Evolutionary conservation across 2,329 filamentous ascomycete species (phyloP), one percentile per base, ranked within the genome.

Genomic region (Plenodomus lindquistii): DNA sequence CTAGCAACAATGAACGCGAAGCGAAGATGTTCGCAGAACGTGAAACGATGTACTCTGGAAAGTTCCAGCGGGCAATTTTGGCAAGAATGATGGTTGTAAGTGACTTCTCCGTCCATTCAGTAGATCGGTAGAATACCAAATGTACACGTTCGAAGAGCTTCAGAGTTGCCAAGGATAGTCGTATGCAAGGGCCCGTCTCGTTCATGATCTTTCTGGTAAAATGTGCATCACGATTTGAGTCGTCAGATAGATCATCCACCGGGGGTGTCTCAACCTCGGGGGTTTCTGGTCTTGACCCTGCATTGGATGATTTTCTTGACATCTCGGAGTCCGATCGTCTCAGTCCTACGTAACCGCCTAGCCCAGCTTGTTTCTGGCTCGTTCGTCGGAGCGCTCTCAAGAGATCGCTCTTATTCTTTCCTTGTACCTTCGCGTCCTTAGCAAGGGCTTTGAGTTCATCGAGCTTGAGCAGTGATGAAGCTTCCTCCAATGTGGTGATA

Each of bases 91-190:
- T 93, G 0, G 92, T 93, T 1, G 91, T 97, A 13, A 99, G 77
- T 1, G 93, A 97, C 70, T 96, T 97, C 63, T 97, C 93, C 0
- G 92, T 96, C 94, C 94, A 99, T 69, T 96, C 89, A 0, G 91
- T 95, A 9, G 92, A 97, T 49, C 93, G 83, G 71, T 97, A 97
- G 70, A 97, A 99, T 21, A 99, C 91, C 2, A 99, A 77, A 73
- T 97, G 94, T 0, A 97, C 91, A 20, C 94, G 84, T 70, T 97
- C 91, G 63, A 99, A 99, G 0, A 99, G 81, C 62, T 86, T 90
- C 54, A 91, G 82, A 0, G 86, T 81, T 0, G 82, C 74, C 0
- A 86, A 74, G 0, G 90, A 90, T 11, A 99, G 81, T 31, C 93
- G 82, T 52, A 97, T 86, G 57, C 92, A 96, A 13, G 91, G 85